Conservation (phyloP, 1,284 basidiomycete genomes). For the Puccinia novopanici region DNA sequence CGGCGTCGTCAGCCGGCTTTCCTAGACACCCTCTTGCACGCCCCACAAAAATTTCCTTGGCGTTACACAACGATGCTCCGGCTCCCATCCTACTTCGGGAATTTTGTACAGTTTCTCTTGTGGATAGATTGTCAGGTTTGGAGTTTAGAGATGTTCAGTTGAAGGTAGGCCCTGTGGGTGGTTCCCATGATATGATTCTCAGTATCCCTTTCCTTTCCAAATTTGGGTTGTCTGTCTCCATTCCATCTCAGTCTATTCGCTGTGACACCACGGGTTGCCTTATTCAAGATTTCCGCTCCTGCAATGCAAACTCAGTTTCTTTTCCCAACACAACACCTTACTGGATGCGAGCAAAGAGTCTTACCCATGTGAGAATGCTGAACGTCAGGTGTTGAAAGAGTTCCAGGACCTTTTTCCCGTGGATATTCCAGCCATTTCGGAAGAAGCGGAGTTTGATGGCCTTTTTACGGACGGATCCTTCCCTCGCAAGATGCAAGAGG, state of each 20-base stretch:
- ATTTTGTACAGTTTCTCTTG: neutral
- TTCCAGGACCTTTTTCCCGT: neutral
- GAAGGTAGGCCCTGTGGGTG: neutral
- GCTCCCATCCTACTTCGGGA: neutral
- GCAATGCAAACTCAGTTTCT: neutral
- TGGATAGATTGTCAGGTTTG: neutral
- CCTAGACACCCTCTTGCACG: neutral
- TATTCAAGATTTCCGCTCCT: neutral
- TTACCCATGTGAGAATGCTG: neutral
- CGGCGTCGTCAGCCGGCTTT: neutral
- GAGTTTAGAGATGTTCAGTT: neutral
- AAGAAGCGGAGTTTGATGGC: neutral
- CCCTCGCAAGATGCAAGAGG: too few species aligned
- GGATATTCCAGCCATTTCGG: slow-evolving; percentile 6
- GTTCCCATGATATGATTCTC: neutral
- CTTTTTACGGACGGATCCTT: neutral
- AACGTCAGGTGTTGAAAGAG: neutral
- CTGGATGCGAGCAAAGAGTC: too few species aligned
- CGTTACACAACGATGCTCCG: neutral
- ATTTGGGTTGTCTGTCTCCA: slow-evolving; percentile 12
- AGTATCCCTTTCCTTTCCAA: neutral
- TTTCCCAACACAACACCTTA: neutral
- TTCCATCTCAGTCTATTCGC: neutral
- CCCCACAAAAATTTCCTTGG: neutral
- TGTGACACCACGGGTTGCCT: neutral